These are phyloP conservation scores for Yamadazyma dushanensis DNA, from an alignment of 1,139 yeast genomes.

Conservation along the genomic window DNA sequence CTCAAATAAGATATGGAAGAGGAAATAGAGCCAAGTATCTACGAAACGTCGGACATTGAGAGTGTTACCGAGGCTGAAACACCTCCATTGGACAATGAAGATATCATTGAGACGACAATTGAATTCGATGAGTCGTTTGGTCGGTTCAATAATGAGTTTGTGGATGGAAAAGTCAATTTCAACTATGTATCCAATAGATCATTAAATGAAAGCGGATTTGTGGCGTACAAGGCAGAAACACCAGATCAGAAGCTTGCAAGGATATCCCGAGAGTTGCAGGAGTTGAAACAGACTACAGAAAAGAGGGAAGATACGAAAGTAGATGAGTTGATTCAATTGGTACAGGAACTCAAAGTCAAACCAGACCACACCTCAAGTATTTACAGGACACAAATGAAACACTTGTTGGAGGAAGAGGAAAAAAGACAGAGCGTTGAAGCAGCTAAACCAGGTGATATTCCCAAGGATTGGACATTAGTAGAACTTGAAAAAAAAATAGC, in stretches of 20 bases:
- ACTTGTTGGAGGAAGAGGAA: constrained; percentile 4
- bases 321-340: constrained; percentile 11
- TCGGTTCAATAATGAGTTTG: constrained; percentile 16
- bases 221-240: constrained; percentile 33
- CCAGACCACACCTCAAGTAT: neutral
- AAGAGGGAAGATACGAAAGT: constrained; percentile 5
- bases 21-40: constrained; percentile 31
- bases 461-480: neutral
- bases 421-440: neutral
- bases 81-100: constrained; percentile 15
- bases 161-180: constrained; percentile 28
- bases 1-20: neutral
- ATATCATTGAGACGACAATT: constrained; percentile 17
- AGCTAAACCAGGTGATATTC: constrained; percentile 1
- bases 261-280: constrained; percentile 45
- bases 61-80: constrained; percentile 20
- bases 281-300: constrained; percentile 20
- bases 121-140: constrained; percentile 23
- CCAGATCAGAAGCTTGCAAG: constrained; percentile 45
- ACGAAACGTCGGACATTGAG: constrained; percentile 53
- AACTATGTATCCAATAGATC: constrained; percentile 32
- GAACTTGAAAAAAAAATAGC: constrained; percentile 20
- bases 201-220: constrained; percentile 29
- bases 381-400: constrained; percentile 1
- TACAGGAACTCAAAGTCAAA: constrained; percentile 3